Conservation (phyloP, 129 eudicot genomes). For the Centaurea solstitialis region DNA sequence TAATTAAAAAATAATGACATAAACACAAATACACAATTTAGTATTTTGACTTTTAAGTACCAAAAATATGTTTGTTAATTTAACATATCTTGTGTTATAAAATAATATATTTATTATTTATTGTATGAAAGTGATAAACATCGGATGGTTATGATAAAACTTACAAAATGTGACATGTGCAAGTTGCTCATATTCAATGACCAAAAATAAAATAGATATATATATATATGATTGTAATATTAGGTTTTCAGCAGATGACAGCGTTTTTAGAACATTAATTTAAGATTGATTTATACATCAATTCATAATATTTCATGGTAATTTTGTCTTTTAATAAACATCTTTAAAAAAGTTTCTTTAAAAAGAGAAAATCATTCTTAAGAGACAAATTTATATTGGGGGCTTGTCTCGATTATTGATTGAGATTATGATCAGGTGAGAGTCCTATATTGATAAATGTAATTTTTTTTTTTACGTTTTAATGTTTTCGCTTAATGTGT, state of each 20-base stretch:
- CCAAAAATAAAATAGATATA: too few species aligned
- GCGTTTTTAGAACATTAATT: too few species aligned
- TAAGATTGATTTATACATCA: not conserved
- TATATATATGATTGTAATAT: too few species aligned
- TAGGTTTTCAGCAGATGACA: too few species aligned
- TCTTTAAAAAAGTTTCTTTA: too few species aligned
- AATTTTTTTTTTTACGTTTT: not conserved
- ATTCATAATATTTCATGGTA: not conserved
- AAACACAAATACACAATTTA: not conserved
- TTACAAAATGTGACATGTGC: not conserved
- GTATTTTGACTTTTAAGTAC: not conserved
- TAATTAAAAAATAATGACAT: not conserved
- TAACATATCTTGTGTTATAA: not conserved
- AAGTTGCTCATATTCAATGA: not conserved
- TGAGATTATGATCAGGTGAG: not conserved
- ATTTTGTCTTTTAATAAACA: too few species aligned
- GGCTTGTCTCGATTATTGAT: not conserved
- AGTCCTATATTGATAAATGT: not conserved
- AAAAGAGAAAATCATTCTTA: too few species aligned
- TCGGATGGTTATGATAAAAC: too few species aligned
- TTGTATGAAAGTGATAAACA: not conserved
- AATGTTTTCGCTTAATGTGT: too few species aligned
- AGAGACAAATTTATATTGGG: not conserved
- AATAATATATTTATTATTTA: not conserved
- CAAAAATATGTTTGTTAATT: not conserved